Percentiles rank a stretch among this genome's conserved stretches.
These are phyloP conservation scores for Populus trichocarpa DNA, from an alignment of 441 rosid genomes.

Conservation along the genomic window DNA sequence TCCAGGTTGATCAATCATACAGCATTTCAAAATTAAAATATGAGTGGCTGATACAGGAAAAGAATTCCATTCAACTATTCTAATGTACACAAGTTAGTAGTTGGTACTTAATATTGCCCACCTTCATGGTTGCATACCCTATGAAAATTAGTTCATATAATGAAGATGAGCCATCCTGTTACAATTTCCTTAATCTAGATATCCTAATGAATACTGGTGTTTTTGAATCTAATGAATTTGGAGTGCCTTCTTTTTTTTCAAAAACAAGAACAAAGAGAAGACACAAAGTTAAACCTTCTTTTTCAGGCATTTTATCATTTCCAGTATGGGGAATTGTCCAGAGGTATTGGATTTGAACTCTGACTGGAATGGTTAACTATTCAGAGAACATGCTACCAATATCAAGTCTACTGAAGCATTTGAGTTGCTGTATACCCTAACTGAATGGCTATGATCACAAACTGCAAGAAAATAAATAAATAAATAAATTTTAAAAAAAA, in stretches of 20 bases:
- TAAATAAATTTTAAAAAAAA: too few species aligned
- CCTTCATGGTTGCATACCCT: neutral
- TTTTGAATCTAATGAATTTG: too few species aligned
- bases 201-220: neutral
- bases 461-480: too few species aligned
- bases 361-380: neutral
- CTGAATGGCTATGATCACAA: too few species aligned
- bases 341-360: neutral
- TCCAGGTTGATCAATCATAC: constrained; percentile 1
- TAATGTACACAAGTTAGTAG: neutral
- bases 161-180: neutral
- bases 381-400: neutral
- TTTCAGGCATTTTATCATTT: neutral
- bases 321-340: neutral
- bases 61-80: neutral
- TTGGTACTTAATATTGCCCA: neutral
- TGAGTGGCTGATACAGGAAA: neutral
- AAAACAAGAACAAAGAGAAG: neutral
- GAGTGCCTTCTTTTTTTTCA: neutral
- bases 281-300: neutral
- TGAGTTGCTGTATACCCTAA: neutral
- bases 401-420: neutral
- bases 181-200: neutral
- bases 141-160: too few species aligned
- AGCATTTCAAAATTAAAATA: neutral